Conservation (phyloP, 495 filamentous ascomycete genomes). For the Trichoderma gamsii region DNA sequence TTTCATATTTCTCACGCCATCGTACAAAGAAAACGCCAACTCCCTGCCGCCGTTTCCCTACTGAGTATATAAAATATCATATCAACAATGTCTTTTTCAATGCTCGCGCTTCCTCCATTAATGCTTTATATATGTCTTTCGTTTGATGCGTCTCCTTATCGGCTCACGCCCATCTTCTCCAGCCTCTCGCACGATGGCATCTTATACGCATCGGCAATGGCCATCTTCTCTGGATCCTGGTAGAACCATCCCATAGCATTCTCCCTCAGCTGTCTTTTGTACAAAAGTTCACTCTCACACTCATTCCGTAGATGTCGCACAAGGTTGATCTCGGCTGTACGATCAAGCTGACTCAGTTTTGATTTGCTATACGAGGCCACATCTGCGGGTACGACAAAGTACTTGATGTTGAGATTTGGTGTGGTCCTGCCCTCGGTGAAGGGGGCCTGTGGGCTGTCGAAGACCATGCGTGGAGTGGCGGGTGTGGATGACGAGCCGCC, state of each 20-base stretch:
- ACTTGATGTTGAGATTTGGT: slow-evolving; percentile 62
- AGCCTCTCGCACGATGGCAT: slow-evolving; percentile 37
- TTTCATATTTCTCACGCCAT: background rate
- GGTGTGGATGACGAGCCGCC: slow-evolving; percentile 44
- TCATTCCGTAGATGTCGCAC: slow-evolving; percentile 56
- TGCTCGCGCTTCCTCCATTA: background rate
- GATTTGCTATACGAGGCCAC: slow-evolving; percentile 58
- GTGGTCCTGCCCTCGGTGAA: slow-evolving; percentile 70
- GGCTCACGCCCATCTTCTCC: slow-evolving; percentile 22
- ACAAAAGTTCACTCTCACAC: slow-evolving; percentile 65
- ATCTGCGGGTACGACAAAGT: slow-evolving; percentile 77
- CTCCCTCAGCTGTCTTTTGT: slow-evolving; percentile 59
- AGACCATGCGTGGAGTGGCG: slow-evolving; percentile 62
- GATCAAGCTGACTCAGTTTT: slow-evolving; percentile 68
- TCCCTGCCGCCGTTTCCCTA: background rate
- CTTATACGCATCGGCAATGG: slow-evolving; percentile 33
- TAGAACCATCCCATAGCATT: slow-evolving; percentile 88
- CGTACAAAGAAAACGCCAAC: slow-evolving; percentile 14
- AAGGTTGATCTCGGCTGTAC: slow-evolving; percentile 65
- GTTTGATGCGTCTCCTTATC: background rate
- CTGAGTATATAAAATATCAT: background rate
- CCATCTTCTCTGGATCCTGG: slow-evolving; percentile 70
- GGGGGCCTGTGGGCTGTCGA: slow-evolving; percentile 59
- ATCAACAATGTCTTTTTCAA: slow-evolving; percentile 2
- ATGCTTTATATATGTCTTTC: background rate